Conservation (phyloP, 176 grass and related monocot species). For the Paspalum vaginatum region DNA sequence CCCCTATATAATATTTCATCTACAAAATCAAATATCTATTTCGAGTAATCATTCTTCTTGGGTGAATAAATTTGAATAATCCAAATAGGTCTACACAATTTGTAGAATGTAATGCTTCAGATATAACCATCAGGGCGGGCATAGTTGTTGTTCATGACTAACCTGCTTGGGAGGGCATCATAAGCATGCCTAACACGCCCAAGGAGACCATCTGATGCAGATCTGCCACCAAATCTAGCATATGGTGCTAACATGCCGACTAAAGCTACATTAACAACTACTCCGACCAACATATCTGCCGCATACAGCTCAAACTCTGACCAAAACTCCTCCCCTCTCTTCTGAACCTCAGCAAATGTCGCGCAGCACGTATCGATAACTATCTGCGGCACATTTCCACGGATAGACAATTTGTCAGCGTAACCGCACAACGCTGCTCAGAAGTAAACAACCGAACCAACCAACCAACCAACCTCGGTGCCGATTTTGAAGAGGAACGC, state of each 20-base stretch:
- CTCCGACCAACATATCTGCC: conserved; percentile 87
- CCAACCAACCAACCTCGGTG: conserved; percentile 51
- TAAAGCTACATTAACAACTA: conserved; percentile 93
- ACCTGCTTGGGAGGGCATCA: conserved; percentile 95
- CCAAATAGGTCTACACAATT: not conserved
- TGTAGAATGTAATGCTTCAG: not conserved
- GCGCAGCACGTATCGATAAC: conserved; percentile 91
- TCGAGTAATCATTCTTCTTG: not conserved
- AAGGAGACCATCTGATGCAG: conserved; percentile 71
- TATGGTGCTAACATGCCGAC: conserved; percentile 96
- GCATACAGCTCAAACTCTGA: conserved; percentile 94
- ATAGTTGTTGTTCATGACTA: conserved; percentile 4
- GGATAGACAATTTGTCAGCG: not conserved
- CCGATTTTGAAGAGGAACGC: conserved; percentile 98
- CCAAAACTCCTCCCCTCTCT: conserved; percentile 95
- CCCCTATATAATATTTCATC: not conserved
- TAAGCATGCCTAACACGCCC: conserved; percentile 73
- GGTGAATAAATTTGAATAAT: not conserved
- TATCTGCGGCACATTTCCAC: conserved; percentile 58
- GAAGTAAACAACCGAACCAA: not conserved
- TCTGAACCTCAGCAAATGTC: conserved; percentile 89
- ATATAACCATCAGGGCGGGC: not conserved
- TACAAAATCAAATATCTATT: not conserved
- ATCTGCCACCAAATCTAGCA: conserved; percentile 67
- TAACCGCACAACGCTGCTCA: not conserved